phyloP scores from a whole-genome alignment of 345 rosid species.

The Excoecaria cochinchinensis region DNA sequence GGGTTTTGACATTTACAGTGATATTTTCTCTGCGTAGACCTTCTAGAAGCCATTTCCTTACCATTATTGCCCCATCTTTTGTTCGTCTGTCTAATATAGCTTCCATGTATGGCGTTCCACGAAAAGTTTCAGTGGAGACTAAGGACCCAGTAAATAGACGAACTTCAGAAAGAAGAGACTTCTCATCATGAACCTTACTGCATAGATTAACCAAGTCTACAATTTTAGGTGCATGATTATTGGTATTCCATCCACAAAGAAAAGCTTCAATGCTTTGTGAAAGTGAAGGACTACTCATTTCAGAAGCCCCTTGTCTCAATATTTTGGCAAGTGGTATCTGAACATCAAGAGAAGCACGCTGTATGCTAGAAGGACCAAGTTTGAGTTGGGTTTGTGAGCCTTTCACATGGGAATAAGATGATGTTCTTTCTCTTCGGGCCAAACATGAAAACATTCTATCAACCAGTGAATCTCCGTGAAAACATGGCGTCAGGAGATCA shows the following conservation, averaged over 20 bases:
- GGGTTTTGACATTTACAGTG: conserved; percentile 52
- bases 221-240: conserved; percentile 36
- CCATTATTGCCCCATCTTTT: conserved; percentile 78
- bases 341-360: conserved; percentile 68
- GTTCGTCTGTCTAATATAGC: conserved; percentile 81
- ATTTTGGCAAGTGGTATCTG: conserved; percentile 73
- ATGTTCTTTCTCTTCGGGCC: conserved; percentile 64
- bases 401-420: conserved; percentile 31
- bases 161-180: conserved; percentile 31
- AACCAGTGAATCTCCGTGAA: conserved; percentile 87
- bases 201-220: conserved; percentile 35
- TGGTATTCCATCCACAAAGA: conserved; percentile 67
- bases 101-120: conserved; percentile 83
- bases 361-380: conserved; percentile 43
- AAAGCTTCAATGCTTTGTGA: conserved; percentile 60
- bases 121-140: conserved; percentile 62
- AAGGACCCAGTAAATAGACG: conserved; percentile 67
- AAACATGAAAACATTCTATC: conserved; percentile 80
- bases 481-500: conserved; percentile 90
- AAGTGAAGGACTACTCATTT: conserved; percentile 42
- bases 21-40: conserved; percentile 65
- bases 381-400: conserved; percentile 54
- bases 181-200: conserved; percentile 30
- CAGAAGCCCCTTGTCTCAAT: conserved; percentile 47
- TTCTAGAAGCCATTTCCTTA: conserved; percentile 96